Percentiles rank a stretch among this genome's conserved stretches.
Evolutionary conservation across 2,329 filamentous ascomycete genomes (phyloP).

Genomic region (Botrytis elliptica): DNA sequence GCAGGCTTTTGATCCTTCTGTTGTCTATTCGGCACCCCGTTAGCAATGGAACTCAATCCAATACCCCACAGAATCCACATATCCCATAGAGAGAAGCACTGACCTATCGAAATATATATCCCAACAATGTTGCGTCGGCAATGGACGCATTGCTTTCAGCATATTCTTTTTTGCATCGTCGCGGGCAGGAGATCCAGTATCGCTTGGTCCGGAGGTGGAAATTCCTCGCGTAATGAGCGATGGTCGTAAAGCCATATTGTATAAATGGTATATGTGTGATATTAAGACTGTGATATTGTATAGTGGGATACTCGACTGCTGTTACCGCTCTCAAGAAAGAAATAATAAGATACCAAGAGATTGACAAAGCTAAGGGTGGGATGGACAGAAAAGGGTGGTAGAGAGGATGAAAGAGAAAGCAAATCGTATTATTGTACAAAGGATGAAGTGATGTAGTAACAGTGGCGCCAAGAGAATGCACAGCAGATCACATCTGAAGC

Average conservation of each 20-base stretch:
- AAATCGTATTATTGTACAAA: constrained; percentile 11
- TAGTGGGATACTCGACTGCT: not conserved
- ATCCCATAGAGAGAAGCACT: constrained; percentile 25
- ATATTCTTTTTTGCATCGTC: constrained; percentile 83
- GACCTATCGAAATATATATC: constrained; percentile 67
- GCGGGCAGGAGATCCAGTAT: constrained; percentile 68
- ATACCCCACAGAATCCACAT: constrained; percentile 6
- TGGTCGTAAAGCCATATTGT: constrained; percentile 54
- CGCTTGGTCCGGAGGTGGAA: constrained; percentile 58
- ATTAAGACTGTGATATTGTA: not conserved
- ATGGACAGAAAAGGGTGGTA: not conserved
- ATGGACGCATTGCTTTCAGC: constrained; percentile 67
- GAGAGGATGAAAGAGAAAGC: constrained; percentile 12
- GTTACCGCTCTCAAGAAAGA: not conserved
- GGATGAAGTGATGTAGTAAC: constrained; percentile 4
- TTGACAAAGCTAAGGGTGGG: not conserved
- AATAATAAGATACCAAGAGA: not conserved
- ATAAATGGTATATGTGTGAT: constrained; percentile 5
- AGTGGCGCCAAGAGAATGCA: constrained; percentile 18
- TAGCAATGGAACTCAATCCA: not conserved
- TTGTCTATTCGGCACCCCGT: constrained; percentile 29
- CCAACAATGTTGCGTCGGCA: constrained; percentile 80
- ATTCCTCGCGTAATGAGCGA: constrained; percentile 62
- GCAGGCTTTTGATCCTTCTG: constrained; percentile 39
- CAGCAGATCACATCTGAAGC: constrained; percentile 20